Conservation (phyloP, 441 rosid species). For the Corymbia citriodora region DNA sequence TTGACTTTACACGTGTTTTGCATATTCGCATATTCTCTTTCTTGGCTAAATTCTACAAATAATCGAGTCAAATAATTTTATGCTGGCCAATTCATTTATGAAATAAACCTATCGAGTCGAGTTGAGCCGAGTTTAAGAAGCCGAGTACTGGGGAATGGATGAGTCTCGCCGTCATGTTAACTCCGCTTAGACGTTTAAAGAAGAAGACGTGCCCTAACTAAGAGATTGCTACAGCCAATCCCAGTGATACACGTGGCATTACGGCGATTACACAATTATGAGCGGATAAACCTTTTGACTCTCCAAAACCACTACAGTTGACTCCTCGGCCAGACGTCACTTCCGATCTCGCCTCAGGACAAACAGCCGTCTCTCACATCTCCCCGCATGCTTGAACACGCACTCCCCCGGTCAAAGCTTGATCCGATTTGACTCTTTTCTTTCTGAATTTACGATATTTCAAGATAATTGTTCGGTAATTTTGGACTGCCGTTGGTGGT, state of each 20-base stretch:
- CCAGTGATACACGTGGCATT: background rate
- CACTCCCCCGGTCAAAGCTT: background rate
- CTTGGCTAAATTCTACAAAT: accelerated
- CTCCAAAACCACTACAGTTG: background rate
- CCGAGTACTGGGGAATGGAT: accelerated
- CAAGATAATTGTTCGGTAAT: background rate
- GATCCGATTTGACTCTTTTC: background rate
- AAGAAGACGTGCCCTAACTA: background rate
- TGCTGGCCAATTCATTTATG: background rate
- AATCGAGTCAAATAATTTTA: background rate
- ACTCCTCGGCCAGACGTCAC: accelerated
- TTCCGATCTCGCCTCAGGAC: background rate
- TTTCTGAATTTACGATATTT: too few species aligned
- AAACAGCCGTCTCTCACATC: background rate
- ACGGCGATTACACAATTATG: background rate
- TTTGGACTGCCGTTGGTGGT: background rate
- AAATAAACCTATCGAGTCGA: background rate
- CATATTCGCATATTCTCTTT: background rate
- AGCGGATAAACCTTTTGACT: background rate
- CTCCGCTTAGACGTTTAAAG: background rate
- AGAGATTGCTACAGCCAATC: background rate
- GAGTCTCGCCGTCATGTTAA: background rate
- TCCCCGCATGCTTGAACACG: background rate
- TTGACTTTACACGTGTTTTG: accelerated
- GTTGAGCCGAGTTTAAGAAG: background rate